Evolutionary conservation across 768 basidiomycete species (phyloP), one percentile per base, ranked within the genome.

Genomic region (Grammothele lineata): DNA sequence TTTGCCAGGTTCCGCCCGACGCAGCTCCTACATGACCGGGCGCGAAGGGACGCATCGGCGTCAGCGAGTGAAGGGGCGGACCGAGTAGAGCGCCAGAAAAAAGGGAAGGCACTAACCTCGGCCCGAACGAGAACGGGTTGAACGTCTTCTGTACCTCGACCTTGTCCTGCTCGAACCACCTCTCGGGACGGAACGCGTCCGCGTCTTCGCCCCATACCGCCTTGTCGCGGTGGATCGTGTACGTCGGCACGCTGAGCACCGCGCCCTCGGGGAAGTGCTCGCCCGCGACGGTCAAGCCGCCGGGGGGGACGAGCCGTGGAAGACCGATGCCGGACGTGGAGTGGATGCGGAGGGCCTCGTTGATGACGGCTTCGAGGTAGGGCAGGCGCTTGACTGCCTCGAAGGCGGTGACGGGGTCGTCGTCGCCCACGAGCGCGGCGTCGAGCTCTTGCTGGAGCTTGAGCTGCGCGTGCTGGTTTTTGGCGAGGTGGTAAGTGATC

Each of bases 101-200:
- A n/a, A n/a, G n/a, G n/a, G 21, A 25, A 27, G 2, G 18, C 24
- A 66, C 72, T 43, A 57, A 82, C 83, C 87, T 73, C 14, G 92
- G 92, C 2, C 91, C 91, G 50, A 78, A 77, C 1, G 87, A 90
- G 63, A 92, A 93, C 0, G 88, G 87, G 56, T 93, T 93, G 63
- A 92, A 93, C 0, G 83, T 75, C 62, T 76, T 81, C 57, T 85
- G 78, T 10, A 87, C 78, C 23, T 65, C 66, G 15, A 71, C 73
- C 51, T 75, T 65, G 58, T 87, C 80, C 37, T 73, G 66, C 58
- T 89, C 88, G 52, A 92, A 80, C 88, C 88, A 95, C 23, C 92
- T 72, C 57, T 94, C 92, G 0, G 91, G 92, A 27, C 88, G 68
- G 70, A 76, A 94, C 5, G 56, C 75, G 33, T 87, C 83, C 22